phyloP scores from a whole-genome alignment of 2,329 filamentous ascomycete genomes.

The Calonectria crousiana region DNA sequence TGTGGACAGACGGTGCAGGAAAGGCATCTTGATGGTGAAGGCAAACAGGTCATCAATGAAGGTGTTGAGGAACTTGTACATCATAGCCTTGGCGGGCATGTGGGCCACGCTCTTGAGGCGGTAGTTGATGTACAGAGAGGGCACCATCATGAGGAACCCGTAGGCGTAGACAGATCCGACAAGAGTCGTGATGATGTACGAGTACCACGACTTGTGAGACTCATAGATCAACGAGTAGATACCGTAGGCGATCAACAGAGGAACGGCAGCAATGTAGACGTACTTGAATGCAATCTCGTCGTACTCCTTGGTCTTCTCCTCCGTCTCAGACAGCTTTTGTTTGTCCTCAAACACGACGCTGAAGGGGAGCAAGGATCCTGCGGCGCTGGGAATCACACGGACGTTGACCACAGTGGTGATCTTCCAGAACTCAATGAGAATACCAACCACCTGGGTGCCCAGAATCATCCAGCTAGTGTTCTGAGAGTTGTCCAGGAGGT shows the following conservation, averaged over 20 bases:
- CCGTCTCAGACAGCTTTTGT: slow-evolving; percentile 92
- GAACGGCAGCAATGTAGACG: slow-evolving; percentile 92
- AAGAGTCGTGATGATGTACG: slow-evolving; percentile 92
- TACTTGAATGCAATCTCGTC: slow-evolving; percentile 98
- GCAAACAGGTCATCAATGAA: slow-evolving; percentile 99
- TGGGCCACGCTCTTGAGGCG: slow-evolving; percentile 94
- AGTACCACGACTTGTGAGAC: slow-evolving; percentile 97
- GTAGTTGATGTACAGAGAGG: slow-evolving; percentile 98
- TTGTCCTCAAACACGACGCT: slow-evolving; percentile 93
- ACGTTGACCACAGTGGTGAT: slow-evolving; percentile 96
- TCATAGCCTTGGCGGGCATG: slow-evolving; percentile 97
- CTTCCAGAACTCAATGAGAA: slow-evolving; percentile 84
- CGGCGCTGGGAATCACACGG: slow-evolving; percentile 76
- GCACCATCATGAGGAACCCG: slow-evolving; percentile 99
- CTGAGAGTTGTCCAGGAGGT: slow-evolving; percentile 96
- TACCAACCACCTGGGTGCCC: slow-evolving; percentile 88
- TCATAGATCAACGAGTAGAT: slow-evolving; percentile 93
- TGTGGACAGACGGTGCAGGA: slow-evolving; percentile 91
- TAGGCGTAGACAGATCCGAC: slow-evolving; percentile 98
- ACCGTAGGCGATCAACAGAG: slow-evolving; percentile 89
- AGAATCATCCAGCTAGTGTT: slow-evolving; percentile 99
- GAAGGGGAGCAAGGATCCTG: slow-evolving; percentile 82
- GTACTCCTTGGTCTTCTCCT: slow-evolving; percentile 98
- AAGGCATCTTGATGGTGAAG: slow-evolving; percentile 99
- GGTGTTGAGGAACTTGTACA: slow-evolving; percentile 98